phyloP scores from a whole-genome alignment of 306 rosid species.

The Lathyrus sativus region DNA sequence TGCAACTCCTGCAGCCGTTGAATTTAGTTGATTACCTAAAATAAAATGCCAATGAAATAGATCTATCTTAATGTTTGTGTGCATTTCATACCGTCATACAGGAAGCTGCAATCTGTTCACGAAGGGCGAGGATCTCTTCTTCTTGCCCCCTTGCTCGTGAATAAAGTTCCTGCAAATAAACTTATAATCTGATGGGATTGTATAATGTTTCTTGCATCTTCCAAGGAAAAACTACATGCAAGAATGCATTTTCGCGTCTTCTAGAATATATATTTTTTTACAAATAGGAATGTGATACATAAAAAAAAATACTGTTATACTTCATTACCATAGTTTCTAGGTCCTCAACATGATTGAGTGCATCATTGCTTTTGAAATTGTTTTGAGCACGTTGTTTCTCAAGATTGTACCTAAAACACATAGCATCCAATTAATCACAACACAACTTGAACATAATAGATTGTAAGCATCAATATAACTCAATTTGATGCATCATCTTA shows the following conservation, averaged over 20 bases:
- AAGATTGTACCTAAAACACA: slow-evolving; percentile 49
- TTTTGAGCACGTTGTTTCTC: slow-evolving; percentile 52
- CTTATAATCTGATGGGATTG: slow-evolving; percentile 35
- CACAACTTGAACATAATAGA: slow-evolving; percentile 20
- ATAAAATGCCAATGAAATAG: slow-evolving; percentile 23
- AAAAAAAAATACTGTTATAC: slow-evolving; percentile 22
- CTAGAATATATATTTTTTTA: neutral
- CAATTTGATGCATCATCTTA: neutral
- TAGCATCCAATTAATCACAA: slow-evolving; percentile 26
- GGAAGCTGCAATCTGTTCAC: slow-evolving; percentile 72
- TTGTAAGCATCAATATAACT: slow-evolving; percentile 16
- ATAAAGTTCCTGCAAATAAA: slow-evolving; percentile 66
- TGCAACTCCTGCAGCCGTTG: slow-evolving; percentile 69
- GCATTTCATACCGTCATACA: slow-evolving; percentile 64
- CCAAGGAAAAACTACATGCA: slow-evolving; percentile 30
- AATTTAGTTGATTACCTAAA: slow-evolving; percentile 35
- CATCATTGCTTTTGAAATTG: slow-evolving; percentile 51
- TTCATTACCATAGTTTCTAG: slow-evolving; percentile 66
- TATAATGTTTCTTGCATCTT: slow-evolving; percentile 27
- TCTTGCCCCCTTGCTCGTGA: slow-evolving; percentile 69
- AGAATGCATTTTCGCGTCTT: slow-evolving; percentile 1
- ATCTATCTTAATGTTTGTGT: slow-evolving; percentile 21
- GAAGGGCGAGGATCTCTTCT: slow-evolving; percentile 83
- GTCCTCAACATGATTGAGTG: slow-evolving; percentile 53
- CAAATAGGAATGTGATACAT: neutral